Percentiles rank a stretch among this genome's conserved stretches.
Evolutionary conservation across 306 rosid genomes (phyloP).

Genomic region (Quercus robur): DNA sequence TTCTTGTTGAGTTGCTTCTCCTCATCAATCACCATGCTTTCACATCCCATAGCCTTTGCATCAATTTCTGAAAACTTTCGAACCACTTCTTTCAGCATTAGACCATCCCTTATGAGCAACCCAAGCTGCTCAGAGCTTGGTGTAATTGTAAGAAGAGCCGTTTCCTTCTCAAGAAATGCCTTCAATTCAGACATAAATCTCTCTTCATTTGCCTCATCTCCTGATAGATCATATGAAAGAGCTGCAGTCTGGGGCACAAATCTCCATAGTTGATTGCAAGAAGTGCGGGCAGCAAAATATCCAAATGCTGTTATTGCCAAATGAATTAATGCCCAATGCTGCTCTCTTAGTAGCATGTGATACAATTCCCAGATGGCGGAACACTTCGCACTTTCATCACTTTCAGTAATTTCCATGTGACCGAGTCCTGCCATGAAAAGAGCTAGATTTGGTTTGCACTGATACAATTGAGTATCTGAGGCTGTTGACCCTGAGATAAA

Average conservation of each 20-base stretch:
- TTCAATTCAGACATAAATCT: slow-evolving; percentile 62
- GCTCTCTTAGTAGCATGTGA: slow-evolving; percentile 75
- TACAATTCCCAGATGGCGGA: slow-evolving; percentile 56
- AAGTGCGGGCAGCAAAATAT: slow-evolving; percentile 60
- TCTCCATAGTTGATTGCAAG: slow-evolving; percentile 71
- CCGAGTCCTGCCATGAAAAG: slow-evolving; percentile 66
- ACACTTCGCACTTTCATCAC: slow-evolving; percentile 50
- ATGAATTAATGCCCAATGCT: slow-evolving; percentile 81
- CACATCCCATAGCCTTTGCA: slow-evolving; percentile 27
- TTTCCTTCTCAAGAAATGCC: slow-evolving; percentile 66
- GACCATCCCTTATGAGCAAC: slow-evolving; percentile 63
- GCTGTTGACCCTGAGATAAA: slow-evolving; percentile 61
- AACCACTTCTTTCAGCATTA: slow-evolving; percentile 51
- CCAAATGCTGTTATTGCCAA: slow-evolving; percentile 76
- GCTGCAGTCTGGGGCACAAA: slow-evolving; percentile 78
- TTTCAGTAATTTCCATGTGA: slow-evolving; percentile 57
- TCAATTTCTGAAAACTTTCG: slow-evolving; percentile 38
- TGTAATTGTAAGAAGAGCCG: slow-evolving; percentile 47
- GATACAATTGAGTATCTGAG: slow-evolving; percentile 34
- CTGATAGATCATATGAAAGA: slow-evolving; percentile 72
- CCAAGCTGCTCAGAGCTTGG: slow-evolving; percentile 63
- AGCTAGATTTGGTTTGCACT: slow-evolving; percentile 84
- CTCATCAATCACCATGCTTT: slow-evolving; percentile 45
- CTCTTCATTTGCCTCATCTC: slow-evolving; percentile 46
- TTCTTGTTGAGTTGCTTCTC: slow-evolving; percentile 47